phyloP scores from a whole-genome alignment of 2,329 filamentous ascomycete genomes.

The Fusarium anthophilum region DNA sequence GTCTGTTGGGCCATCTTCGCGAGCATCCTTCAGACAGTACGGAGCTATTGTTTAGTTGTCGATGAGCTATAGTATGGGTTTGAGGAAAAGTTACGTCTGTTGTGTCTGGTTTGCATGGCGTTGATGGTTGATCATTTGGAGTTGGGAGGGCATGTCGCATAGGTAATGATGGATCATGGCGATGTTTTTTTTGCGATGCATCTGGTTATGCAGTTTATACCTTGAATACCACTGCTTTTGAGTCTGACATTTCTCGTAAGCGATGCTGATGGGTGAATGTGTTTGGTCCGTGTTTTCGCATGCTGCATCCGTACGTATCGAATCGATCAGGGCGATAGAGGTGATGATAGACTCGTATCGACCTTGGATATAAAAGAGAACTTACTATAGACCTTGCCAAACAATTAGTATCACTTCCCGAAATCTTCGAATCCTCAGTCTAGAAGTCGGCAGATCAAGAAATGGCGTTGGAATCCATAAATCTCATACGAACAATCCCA shows the following conservation, averaged over 20 bases:
- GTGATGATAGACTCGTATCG: too few species aligned
- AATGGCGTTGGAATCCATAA: background rate
- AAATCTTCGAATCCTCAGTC: background rate
- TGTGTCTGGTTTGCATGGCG: slow-evolving; percentile 18
- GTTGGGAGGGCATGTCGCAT: background rate
- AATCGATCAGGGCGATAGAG: background rate
- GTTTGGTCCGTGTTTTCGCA: background rate
- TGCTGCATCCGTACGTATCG: too few species aligned
- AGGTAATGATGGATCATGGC: background rate
- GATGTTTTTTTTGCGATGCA: background rate
- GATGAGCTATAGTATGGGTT: background rate
- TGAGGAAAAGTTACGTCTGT: slow-evolving; percentile 5
- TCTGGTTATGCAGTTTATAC: slow-evolving; percentile 7
- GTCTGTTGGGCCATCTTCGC: slow-evolving; percentile 26
- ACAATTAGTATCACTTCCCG: background rate
- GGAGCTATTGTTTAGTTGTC: slow-evolving; percentile 17
- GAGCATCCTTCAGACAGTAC: slow-evolving; percentile 26
- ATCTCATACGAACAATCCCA: background rate
- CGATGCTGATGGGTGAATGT: background rate
- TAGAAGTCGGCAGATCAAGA: background rate
- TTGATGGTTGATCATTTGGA: slow-evolving; percentile 16
- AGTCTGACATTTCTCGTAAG: background rate
- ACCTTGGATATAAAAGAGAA: too few species aligned
- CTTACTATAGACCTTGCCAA: background rate
- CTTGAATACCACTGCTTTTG: slow-evolving; percentile 7